These are phyloP conservation scores for Allantophomopsis cytisporea DNA, from an alignment of 2,329 filamentous ascomycete genomes.

Conservation along the genomic window DNA sequence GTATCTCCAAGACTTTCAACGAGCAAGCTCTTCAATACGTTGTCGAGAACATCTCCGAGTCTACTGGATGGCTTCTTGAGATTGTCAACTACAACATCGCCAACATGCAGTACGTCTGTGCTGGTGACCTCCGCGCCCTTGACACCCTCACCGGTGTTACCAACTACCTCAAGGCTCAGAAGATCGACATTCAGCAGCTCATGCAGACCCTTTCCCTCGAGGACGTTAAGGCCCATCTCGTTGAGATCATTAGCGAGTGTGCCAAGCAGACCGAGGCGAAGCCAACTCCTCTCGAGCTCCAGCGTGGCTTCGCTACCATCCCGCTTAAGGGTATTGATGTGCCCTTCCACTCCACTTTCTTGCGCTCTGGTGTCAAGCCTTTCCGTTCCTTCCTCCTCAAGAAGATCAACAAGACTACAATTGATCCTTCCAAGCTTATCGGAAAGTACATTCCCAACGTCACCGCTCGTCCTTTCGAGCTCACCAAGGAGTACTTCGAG, in stretches of 20 bases:
- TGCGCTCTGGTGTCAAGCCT: constrained; percentile 95
- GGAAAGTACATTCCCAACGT: constrained; percentile 99
- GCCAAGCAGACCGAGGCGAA: constrained; percentile 81
- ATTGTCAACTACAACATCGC: constrained; percentile 90
- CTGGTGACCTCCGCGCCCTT: constrained; percentile 56
- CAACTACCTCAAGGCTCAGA: constrained; percentile 93
- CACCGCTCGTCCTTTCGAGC: constrained; percentile 85
- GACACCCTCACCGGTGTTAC: constrained; percentile 56
- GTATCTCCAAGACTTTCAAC: constrained; percentile 97
- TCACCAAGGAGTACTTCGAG: constrained; percentile 98
- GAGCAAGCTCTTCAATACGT: constrained; percentile 95
- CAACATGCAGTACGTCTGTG: constrained; percentile 64
- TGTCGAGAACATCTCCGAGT: constrained; percentile 86
- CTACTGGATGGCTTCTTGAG: constrained; percentile 90
- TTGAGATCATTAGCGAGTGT: constrained; percentile 82
- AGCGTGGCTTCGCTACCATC: constrained; percentile 94
- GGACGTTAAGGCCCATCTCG: constrained; percentile 79
- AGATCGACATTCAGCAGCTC: constrained; percentile 91
- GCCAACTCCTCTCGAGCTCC: constrained; percentile 73
- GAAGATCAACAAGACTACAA: constrained; percentile 99
- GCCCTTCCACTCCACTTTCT: constrained; percentile 97
- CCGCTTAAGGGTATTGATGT: constrained; percentile 96
- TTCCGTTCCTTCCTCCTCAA: constrained; percentile 97
- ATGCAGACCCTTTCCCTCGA: constrained; percentile 78
- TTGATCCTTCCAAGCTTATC: constrained; percentile 90